These are phyloP conservation scores for Xylaria sp. DNA, from an alignment of 2,329 filamentous ascomycete genomes.

Conservation along the genomic window DNA sequence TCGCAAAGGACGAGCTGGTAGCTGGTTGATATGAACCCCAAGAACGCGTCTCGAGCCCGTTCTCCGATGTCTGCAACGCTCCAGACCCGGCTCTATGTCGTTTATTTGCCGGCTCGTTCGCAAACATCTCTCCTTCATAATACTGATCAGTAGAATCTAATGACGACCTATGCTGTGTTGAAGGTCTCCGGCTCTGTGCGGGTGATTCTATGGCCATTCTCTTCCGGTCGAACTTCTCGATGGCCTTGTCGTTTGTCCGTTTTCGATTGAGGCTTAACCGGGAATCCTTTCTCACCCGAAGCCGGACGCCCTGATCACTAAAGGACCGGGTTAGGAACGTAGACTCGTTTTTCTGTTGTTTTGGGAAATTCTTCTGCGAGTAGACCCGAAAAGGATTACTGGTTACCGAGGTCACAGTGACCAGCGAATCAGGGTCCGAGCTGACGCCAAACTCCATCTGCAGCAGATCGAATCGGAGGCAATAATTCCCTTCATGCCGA, in stretches of 20 bases:
- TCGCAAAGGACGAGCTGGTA: constrained; percentile 38
- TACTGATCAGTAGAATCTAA: constrained; percentile 42
- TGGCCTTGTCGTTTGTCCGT: constrained; percentile 49
- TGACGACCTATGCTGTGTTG: constrained; percentile 42
- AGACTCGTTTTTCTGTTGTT: constrained; percentile 73
- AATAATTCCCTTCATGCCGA: constrained; percentile 75
- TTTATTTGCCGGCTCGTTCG: constrained; percentile 42
- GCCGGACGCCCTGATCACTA: constrained; percentile 85
- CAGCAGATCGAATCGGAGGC: constrained; percentile 81
- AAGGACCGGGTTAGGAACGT: constrained; percentile 84
- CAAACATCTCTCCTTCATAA: constrained; percentile 43
- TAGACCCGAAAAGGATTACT: constrained; percentile 72
- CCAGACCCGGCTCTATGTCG: constrained; percentile 44
- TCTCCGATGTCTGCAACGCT: constrained; percentile 42
- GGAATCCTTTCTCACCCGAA: constrained; percentile 85
- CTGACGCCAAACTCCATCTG: constrained; percentile 64
- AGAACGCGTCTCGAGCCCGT: constrained; percentile 42
- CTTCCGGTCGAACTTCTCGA: constrained; percentile 42
- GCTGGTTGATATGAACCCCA: constrained; percentile 43
- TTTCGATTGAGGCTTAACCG: constrained; percentile 65
- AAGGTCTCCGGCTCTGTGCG: constrained; percentile 32
- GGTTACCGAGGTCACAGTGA: constrained; percentile 47
- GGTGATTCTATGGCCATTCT: constrained; percentile 33
- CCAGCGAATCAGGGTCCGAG: constrained; percentile 38
- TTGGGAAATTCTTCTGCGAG: constrained; percentile 78